A percentile compares a stretch with the other conserved stretches of the same genome.
Conservation (phyloP, 2,329 filamentous ascomycete genomes). For the Pestalotiopsis sp. region DNA sequence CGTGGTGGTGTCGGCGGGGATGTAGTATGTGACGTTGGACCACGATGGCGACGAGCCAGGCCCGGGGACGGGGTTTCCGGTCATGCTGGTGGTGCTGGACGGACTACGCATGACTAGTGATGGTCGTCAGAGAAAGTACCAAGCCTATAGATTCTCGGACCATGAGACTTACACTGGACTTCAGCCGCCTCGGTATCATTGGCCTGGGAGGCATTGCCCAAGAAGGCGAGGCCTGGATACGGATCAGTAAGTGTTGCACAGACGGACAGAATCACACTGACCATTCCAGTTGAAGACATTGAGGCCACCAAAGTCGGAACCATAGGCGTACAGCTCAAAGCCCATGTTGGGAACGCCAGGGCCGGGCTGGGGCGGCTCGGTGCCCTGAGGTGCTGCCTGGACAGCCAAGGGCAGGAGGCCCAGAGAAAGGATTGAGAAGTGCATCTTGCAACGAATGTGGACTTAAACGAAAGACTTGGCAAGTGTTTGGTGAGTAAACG, state of each 20-base stretch:
- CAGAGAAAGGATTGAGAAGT: conserved; percentile 17
- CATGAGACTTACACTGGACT: conserved; percentile 21
- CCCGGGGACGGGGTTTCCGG: conserved; percentile 22
- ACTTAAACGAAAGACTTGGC: conserved; percentile 7
- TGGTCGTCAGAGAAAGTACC: neutral
- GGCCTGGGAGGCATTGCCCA: conserved; percentile 12
- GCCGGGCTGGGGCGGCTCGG: neutral
- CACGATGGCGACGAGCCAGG: conserved; percentile 19
- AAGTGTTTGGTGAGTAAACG: conserved; percentile 4
- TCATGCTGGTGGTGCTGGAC: conserved; percentile 16
- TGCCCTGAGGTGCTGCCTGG: conserved; percentile 12
- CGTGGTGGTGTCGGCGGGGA: conserved; percentile 21
- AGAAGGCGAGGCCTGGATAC: conserved; percentile 14
- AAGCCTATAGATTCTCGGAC: neutral
- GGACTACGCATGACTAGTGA: conserved; percentile 17
- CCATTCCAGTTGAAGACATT: conserved; percentile 26
- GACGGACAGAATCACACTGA: conserved; percentile 14
- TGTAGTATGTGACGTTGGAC: conserved; percentile 26
- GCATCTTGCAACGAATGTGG: conserved; percentile 1
- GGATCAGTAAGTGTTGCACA: neutral
- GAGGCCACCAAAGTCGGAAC: conserved; percentile 25
- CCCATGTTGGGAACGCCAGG: conserved; percentile 17
- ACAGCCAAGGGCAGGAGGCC: conserved; percentile 17
- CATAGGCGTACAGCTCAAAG: conserved; percentile 31
- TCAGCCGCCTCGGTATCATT: conserved; percentile 18